Evolutionary conservation across 768 basidiomycete species (phyloP).

Genomic region (Tylopilus sp.): DNA sequence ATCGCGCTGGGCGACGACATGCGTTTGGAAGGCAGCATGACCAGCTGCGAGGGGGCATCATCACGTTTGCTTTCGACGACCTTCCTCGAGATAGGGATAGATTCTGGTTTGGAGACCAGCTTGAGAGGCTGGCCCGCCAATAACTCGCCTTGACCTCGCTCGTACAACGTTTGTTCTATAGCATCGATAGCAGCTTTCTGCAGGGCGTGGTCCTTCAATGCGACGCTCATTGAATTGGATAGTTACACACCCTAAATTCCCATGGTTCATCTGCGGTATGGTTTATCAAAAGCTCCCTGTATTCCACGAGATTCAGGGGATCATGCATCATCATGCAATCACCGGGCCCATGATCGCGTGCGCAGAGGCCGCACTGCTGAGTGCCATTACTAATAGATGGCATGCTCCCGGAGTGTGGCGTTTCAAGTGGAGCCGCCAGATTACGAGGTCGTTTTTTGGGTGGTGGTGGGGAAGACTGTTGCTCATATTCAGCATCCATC

Average conservation of each 20-base stretch:
- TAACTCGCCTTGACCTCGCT: conserved; percentile 53
- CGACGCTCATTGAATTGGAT: neutral
- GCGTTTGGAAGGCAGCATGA: conserved; percentile 34
- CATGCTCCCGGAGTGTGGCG: conserved; percentile 2
- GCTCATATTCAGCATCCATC: conserved; percentile 16
- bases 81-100: conserved; percentile 16
- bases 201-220: conserved; percentile 6
- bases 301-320: conserved; percentile 66
- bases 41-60: neutral
- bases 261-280: conserved; percentile 65
- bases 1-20: conserved; percentile 29
- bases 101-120: conserved; percentile 39
- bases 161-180: conserved; percentile 62
- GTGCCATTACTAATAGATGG: conserved; percentile 6
- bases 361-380: conserved; percentile 60
- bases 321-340: conserved; percentile 62
- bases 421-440: neutral
- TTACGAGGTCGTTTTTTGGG: conserved; percentile 6
- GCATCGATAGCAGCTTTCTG: conserved; percentile 64
- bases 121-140: conserved; percentile 64
- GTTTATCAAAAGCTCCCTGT: conserved; percentile 60
- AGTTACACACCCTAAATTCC: conserved; percentile 53
- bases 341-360: conserved; percentile 44
- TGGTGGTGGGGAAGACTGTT: neutral
- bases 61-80: neutral